Conservation (phyloP, 352 stramenopile genomes). For the Peronosclerospora sorghi region DNA sequence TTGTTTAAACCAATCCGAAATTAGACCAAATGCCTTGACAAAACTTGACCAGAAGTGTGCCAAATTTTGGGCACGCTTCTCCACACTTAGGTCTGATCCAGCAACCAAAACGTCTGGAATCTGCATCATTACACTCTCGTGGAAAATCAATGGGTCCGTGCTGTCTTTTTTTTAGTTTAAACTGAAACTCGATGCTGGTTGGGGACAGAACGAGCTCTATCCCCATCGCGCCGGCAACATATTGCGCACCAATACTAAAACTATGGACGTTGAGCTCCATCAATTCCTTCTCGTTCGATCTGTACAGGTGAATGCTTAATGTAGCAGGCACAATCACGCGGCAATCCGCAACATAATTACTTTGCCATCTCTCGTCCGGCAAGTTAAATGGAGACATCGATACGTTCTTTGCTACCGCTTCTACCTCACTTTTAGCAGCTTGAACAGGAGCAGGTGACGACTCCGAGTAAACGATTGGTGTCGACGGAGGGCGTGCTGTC, state of each 20-base stretch:
- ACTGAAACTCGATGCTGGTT: slow-evolving; percentile 33
- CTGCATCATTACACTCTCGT: slow-evolving; percentile 43
- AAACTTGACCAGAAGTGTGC: too few species aligned
- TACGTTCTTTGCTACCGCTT: slow-evolving; percentile 23
- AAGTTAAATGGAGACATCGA: slow-evolving; percentile 58
- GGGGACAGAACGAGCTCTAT: slow-evolving; percentile 36
- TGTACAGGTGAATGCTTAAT: slow-evolving; percentile 33
- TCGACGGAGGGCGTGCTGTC: slow-evolving; percentile 24
- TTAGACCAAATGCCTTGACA: too few species aligned
- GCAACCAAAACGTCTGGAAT: slow-evolving; percentile 52
- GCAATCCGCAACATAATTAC: slow-evolving; percentile 36
- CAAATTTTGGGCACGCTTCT: too few species aligned
- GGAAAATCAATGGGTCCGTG: slow-evolving; percentile 22
- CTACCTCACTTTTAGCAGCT: slow-evolving; percentile 22
- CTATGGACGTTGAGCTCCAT: slow-evolving; percentile 39
- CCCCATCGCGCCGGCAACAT: slow-evolving; percentile 31
- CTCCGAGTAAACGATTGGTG: slow-evolving; percentile 16
- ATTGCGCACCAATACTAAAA: slow-evolving; percentile 40
- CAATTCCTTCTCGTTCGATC: slow-evolving; percentile 31
- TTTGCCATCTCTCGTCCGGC: slow-evolving; percentile 29
- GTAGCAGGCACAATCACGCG: slow-evolving; percentile 43
- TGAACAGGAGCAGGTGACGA: slow-evolving; percentile 16
- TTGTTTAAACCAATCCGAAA: too few species aligned
- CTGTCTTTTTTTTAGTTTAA: slow-evolving; percentile 41
- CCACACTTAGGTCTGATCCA: slow-evolving; percentile 53